Base-by-base conservation (phyloP, 192 early-diverging fungal species). In the Lunasporangiospora selenospora region DNA sequence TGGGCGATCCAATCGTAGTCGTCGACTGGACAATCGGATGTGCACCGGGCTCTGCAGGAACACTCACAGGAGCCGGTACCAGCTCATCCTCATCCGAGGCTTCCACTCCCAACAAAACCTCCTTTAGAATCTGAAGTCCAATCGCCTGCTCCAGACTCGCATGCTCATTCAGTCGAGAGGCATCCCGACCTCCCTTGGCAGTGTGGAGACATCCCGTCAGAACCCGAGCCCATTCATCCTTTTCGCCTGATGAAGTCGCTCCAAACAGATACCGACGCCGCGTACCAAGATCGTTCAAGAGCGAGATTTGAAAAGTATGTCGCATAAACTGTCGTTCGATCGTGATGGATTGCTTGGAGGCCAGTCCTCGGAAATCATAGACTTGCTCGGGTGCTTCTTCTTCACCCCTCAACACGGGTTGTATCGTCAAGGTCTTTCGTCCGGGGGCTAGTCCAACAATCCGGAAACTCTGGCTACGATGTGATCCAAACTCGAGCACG, bases 261-360 rank as follows among this genome's bases (percentile, higher is more conserved):
- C 69, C 69, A 63, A 73, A 73, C 12, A 73, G 40, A 26, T 73
- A 73, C 15, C 69, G 69, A 18, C 69, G 53, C n/a, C 69, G 55
- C 1, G 69, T 73, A n/a, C 69, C 69, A 2, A 73, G 37, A 49
- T 73, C 69, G 33, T 80, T 80, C 7, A 75, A 31, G 38, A 86
- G 75, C 0, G 75, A 81, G 40, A 88, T 73, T 53, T 88, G 88
- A 60, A 89, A 87, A 0, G 79, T 87, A 46, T 87, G 81, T 34
- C 83, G 59, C 83, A 89, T 81, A 58, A 89, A 89, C 26, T 84
- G 77, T 12, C 82, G 75, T 39, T 89, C 88, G 19, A 89, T 79
- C 0, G 86, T 81, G 41, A 89, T 77, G 27, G 73, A 75, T 38
- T 85, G 81, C 11, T 83, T 89, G 7, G 76, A 57, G 1, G 83